Conservation (phyloP, 345 rosid genomes). For the Cochlearia excelsa region DNA sequence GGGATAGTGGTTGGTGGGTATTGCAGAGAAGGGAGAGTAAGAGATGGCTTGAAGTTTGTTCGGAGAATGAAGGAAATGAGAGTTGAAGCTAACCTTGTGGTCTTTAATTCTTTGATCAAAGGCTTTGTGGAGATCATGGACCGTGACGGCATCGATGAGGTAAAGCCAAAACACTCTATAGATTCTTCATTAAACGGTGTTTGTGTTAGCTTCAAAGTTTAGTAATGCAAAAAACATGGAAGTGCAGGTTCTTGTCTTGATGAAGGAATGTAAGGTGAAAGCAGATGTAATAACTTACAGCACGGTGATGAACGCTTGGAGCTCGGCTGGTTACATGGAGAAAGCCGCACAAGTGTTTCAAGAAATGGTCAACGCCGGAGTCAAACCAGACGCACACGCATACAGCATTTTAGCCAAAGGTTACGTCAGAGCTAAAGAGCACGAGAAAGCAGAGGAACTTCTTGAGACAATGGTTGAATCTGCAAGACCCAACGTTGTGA, state of each 20-base stretch:
- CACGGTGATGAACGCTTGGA: slow-evolving; percentile 72
- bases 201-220: slow-evolving; percentile 3
- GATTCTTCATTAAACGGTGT: neutral
- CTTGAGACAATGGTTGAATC: slow-evolving; percentile 42
- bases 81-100: slow-evolving; percentile 52
- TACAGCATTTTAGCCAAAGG: slow-evolving; percentile 68
- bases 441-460: slow-evolving; percentile 53
- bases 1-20: slow-evolving; percentile 59
- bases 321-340: slow-evolving; percentile 65
- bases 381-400: slow-evolving; percentile 54
- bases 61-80: slow-evolving; percentile 47
- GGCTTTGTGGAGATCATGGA: slow-evolving; percentile 60
- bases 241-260: slow-evolving; percentile 57
- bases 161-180: slow-evolving; percentile 20
- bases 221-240: slow-evolving; percentile 7
- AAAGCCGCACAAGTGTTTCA: slow-evolving; percentile 57
- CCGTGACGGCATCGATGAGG: slow-evolving; percentile 62
- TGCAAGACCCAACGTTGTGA: slow-evolving; percentile 46
- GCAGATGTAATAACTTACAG: slow-evolving; percentile 66
- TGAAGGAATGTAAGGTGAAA: slow-evolving; percentile 51
- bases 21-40: slow-evolving; percentile 50
- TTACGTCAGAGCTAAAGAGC: slow-evolving; percentile 54
- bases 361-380: slow-evolving; percentile 57
- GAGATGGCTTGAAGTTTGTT: slow-evolving; percentile 53
- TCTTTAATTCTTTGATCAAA: slow-evolving; percentile 57